A percentile compares a stretch with the other conserved stretches of the same genome.
Evolutionary conservation across 805 yeast genomes (phyloP).

Genomic region (Saturnispora besseyi): DNA sequence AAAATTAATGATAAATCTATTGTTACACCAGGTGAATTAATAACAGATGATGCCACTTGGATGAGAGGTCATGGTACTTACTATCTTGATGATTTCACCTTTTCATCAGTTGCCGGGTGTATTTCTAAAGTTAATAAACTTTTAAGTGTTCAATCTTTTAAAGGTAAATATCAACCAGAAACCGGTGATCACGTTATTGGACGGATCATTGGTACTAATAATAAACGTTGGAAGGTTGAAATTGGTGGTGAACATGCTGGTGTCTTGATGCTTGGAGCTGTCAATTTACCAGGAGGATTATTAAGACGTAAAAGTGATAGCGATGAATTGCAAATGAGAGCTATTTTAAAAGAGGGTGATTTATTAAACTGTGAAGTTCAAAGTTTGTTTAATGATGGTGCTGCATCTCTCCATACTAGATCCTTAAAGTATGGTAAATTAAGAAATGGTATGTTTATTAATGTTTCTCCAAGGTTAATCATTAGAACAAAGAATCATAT

Average conservation of each 20-base stretch:
- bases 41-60: conserved; percentile 95
- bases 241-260: conserved; percentile 95
- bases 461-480: conserved; percentile 75
- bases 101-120: conserved; percentile 88
- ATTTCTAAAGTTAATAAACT: conserved; percentile 80
- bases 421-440: conserved; percentile 92
- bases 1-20: conserved; percentile 26
- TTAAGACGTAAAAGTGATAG: conserved; percentile 87
- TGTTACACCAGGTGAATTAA: conserved; percentile 92
- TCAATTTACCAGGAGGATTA: conserved; percentile 95
- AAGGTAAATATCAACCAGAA: conserved; percentile 85
- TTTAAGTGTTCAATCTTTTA: conserved; percentile 74
- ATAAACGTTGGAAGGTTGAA: conserved; percentile 93
- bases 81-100: conserved; percentile 62
- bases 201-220: conserved; percentile 87
- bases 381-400: conserved; percentile 77
- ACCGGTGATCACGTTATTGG: conserved; percentile 97
- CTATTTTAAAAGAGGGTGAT: conserved; percentile 91
- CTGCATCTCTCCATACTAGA: conserved; percentile 90
- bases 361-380: conserved; percentile 94
- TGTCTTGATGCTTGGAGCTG: conserved; percentile 85
- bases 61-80: conserved; percentile 99
- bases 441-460: conserved; percentile 77
- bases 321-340: conserved; percentile 95
- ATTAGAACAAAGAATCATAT: conserved; percentile 83